Conservation (phyloP, 768 basidiomycete genomes). For the Mycena belliarum region DNA sequence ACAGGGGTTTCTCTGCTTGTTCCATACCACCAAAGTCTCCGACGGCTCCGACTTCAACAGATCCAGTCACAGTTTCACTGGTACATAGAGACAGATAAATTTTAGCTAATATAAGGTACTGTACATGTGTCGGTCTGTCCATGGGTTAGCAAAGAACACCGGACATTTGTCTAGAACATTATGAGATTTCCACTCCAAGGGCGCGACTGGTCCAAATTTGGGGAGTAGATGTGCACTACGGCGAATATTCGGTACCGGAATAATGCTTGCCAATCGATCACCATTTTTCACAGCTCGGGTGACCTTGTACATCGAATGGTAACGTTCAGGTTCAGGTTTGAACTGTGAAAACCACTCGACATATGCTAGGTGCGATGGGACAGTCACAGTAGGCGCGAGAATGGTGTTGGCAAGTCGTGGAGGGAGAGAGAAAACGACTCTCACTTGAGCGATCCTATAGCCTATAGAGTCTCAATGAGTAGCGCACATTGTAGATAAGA, state of each 20-base stretch:
- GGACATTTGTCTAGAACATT: conserved; percentile 15
- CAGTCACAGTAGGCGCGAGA: not conserved
- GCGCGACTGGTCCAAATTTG: conserved; percentile 16
- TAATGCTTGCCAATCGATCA: conserved; percentile 2
- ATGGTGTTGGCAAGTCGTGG: not conserved
- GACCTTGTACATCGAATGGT: conserved; percentile 12
- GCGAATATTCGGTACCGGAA: conserved; percentile 16
- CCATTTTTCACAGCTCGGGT: not conserved
- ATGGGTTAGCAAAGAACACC: conserved; percentile 7
- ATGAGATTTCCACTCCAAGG: conserved; percentile 24
- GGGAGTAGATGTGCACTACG: conserved; percentile 27
- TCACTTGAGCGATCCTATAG: not conserved
- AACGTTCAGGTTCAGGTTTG: not conserved
- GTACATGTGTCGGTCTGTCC: conserved; percentile 4
- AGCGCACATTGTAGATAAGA: not conserved
- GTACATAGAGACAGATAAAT: no score
- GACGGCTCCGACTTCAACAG: no score
- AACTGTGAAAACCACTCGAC: conserved; percentile 30
- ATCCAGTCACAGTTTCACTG: no score
- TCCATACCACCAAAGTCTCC: no score
- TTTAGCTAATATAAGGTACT: not conserved
- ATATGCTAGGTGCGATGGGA: conserved; percentile 27
- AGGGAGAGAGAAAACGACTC: not conserved
- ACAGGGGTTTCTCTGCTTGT: no score
- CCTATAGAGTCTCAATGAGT: not conserved